phyloP scores from a whole-genome alignment of 345 rosid genomes.

The Eucalyptus tenuipes region DNA sequence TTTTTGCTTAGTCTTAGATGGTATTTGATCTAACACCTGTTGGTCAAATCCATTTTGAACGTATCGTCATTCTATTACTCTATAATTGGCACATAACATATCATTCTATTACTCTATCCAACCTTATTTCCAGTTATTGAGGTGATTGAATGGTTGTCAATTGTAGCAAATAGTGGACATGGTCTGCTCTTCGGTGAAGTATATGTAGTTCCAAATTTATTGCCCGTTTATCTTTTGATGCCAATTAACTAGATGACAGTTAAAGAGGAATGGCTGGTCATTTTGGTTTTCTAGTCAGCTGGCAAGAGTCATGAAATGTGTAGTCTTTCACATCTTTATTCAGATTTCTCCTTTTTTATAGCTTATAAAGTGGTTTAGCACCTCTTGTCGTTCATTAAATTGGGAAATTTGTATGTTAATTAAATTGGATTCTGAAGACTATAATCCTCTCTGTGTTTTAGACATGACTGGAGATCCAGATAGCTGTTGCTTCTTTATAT shows the following conservation, averaged over 20 bases:
- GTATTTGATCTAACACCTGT: neutral
- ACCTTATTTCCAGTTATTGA: neutral
- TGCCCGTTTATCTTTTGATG: neutral
- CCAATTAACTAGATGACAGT: neutral
- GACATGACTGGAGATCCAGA: neutral
- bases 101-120: neutral
- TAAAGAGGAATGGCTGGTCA: neutral
- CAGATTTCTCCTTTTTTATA: neutral
- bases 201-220: neutral
- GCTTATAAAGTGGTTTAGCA: neutral
- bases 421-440: neutral
- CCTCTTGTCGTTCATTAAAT: neutral
- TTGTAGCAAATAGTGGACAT: neutral
- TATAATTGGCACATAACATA: neutral
- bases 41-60: neutral
- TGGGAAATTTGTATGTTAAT: neutral
- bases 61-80: neutral
- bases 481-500: neutral
- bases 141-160: too few species aligned
- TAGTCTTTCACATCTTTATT: neutral
- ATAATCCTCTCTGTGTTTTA: neutral
- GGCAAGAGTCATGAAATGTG: neutral
- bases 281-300: neutral
- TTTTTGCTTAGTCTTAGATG: neutral
- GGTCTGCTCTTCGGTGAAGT: neutral